Evolutionary conservation across 768 basidiomycete genomes (phyloP).

Genomic region (Hirschioporus abietinus): DNA sequence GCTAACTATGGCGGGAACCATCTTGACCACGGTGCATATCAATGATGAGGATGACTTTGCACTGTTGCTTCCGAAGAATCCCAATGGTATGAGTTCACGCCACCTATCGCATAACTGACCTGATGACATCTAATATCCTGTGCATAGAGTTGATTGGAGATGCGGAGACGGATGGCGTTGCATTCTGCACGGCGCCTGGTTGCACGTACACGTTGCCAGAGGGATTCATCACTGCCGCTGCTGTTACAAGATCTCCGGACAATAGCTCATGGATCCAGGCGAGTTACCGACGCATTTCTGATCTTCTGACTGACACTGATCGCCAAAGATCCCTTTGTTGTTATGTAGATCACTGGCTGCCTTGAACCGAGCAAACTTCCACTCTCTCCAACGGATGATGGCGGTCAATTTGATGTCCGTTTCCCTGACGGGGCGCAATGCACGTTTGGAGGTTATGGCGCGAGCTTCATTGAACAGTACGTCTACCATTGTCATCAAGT

Average conservation of each 20-base stretch:
- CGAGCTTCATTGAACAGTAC: conserved; percentile 48
- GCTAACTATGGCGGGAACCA: conserved; percentile 30
- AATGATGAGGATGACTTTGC: conserved; percentile 25
- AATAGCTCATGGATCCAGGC: conserved; percentile 39
- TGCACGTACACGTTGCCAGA: conserved; percentile 27
- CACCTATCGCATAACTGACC: conserved; percentile 3
- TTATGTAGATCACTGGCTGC: conserved; percentile 5
- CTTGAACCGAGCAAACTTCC: conserved; percentile 26
- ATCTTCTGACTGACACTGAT: background rate
- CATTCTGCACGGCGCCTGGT: conserved; percentile 28
- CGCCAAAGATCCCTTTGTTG: background rate
- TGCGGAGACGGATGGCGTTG: conserved; percentile 30
- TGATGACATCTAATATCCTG: background rate
- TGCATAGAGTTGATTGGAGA: conserved; percentile 32
- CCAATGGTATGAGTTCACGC: conserved; percentile 25
- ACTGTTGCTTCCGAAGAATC: conserved; percentile 26
- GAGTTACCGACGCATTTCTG: conserved; percentile 3
- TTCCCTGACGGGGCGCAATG: conserved; percentile 52
- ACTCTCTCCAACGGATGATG: conserved; percentile 29
- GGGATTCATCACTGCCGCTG: conserved; percentile 34
- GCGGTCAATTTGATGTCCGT: conserved; percentile 46
- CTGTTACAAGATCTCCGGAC: conserved; percentile 22
- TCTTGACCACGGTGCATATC: conserved; percentile 32
- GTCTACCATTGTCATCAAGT: conserved; percentile 12
- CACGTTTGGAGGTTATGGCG: conserved; percentile 43